Conservation (phyloP, 2,329 filamentous ascomycete genomes). For the Chrysosporium keratinophilum region DNA sequence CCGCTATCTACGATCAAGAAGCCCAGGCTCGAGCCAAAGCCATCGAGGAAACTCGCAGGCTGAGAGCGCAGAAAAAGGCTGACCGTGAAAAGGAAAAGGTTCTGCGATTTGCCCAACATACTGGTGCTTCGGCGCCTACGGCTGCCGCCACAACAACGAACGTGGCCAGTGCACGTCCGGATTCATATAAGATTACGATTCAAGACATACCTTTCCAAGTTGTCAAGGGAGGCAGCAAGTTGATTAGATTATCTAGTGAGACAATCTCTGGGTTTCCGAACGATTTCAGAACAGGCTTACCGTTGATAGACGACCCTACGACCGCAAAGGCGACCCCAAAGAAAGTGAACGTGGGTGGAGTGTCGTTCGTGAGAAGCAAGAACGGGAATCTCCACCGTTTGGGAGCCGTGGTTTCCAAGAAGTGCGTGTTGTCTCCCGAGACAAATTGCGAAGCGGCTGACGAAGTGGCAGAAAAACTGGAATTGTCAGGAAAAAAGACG, state of each 20-base stretch:
- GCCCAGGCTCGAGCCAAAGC: constrained; percentile 57
- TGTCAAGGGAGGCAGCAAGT: constrained; percentile 68
- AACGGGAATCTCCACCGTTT: constrained; percentile 75
- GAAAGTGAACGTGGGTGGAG: constrained; percentile 59
- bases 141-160: constrained; percentile 18
- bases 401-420: constrained; percentile 62
- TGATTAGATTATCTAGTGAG: constrained; percentile 63
- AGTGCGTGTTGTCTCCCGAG: constrained; percentile 47
- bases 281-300: constrained; percentile 37
- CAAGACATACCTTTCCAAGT: constrained; percentile 66
- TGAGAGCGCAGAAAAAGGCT: constrained; percentile 44
- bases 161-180: constrained; percentile 25
- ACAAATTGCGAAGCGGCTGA: neutral
- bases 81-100: constrained; percentile 43
- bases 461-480: constrained; percentile 31
- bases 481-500: constrained; percentile 56
- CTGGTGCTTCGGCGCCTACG: constrained; percentile 16
- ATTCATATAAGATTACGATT: constrained; percentile 54
- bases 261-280: constrained; percentile 13
- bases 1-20: constrained; percentile 65
- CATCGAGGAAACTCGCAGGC: constrained; percentile 55
- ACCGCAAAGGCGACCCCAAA: constrained; percentile 62
- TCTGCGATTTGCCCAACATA: constrained; percentile 30
- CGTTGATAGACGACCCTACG: constrained; percentile 45
- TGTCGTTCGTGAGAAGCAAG: constrained; percentile 76